Conservation (phyloP, 768 basidiomycete genomes). For the Russula brevipes region DNA sequence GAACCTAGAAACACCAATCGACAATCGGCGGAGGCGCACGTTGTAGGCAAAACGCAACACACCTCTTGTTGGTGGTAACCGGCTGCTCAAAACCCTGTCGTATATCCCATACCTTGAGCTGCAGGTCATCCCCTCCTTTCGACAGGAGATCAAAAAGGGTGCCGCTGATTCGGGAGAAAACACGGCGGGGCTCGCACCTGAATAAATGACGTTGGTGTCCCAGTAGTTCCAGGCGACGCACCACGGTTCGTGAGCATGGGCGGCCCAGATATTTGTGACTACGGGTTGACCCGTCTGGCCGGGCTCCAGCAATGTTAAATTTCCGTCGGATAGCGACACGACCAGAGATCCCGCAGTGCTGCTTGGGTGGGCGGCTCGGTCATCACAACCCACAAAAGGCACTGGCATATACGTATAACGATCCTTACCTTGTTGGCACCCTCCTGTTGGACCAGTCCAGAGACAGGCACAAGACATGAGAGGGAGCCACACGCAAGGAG, state of each 20-base stretch:
- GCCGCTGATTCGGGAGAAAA: neutral
- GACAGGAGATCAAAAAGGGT: neutral
- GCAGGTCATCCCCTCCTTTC: slow-evolving; percentile 90
- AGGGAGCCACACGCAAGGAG: slow-evolving; percentile 44
- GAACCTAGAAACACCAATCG: slow-evolving; percentile 49
- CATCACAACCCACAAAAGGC: neutral
- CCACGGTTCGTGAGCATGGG: slow-evolving; percentile 95
- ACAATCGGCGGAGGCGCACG: neutral
- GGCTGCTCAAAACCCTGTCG: slow-evolving; percentile 57
- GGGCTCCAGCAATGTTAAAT: slow-evolving; percentile 54
- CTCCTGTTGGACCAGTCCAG: slow-evolving; percentile 88
- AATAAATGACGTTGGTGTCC: slow-evolving; percentile 74
- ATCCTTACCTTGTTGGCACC: slow-evolving; percentile 41
- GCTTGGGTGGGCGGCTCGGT: neutral
- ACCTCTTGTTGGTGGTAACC: slow-evolving; percentile 71
- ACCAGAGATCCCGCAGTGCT: slow-evolving; percentile 58
- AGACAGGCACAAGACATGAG: slow-evolving; percentile 75
- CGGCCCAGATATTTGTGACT: slow-evolving; percentile 63
- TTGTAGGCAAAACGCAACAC: neutral
- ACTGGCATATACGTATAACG: neutral
- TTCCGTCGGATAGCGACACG: slow-evolving; percentile 79
- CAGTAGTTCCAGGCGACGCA: slow-evolving; percentile 87
- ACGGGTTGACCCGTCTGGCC: slow-evolving; percentile 42
- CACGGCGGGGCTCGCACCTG: slow-evolving; percentile 46
- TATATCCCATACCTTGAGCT: slow-evolving; percentile 87